Percentiles rank a stretch among this genome's conserved stretches.
These are phyloP conservation scores for Mycena metata DNA, from an alignment of 768 basidiomycete genomes.

Conservation along the genomic window DNA sequence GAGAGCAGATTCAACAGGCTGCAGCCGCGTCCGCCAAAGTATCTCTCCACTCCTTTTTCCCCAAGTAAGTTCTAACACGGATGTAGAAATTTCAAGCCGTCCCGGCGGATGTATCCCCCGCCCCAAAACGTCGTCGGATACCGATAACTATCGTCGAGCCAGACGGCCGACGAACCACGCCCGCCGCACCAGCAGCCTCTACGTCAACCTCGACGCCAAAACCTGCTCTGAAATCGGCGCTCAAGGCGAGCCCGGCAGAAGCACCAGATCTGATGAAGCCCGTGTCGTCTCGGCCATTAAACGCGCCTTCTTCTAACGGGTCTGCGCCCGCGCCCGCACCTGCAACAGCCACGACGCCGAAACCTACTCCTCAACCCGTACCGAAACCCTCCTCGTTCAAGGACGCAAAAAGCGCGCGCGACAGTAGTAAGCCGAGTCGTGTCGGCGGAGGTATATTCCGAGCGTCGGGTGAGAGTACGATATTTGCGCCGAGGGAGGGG, in stretches of 20 bases:
- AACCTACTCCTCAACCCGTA: conserved; percentile 13
- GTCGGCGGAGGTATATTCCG: conserved; percentile 77
- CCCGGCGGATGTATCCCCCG: conserved; percentile 31
- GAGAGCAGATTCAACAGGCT: conserved; percentile 52
- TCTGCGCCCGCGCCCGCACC: conserved; percentile 10
- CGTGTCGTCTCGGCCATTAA: conserved; percentile 54
- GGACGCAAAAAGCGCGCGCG: conserved; percentile 71
- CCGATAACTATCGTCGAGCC: conserved; percentile 50
- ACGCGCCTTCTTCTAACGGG: conserved; percentile 14
- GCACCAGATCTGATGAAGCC: conserved; percentile 50
- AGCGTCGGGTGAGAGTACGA: conserved; percentile 68
- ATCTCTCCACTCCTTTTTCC: conserved; percentile 17
- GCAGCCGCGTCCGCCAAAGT: conserved; percentile 49
- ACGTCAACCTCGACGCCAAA: conserved; percentile 22
- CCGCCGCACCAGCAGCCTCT: conserved; percentile 20
- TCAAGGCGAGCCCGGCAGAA: conserved; percentile 18
- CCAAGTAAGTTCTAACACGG: background rate
- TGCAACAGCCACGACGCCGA: conserved; percentile 6
- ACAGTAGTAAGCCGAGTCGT: conserved; percentile 57
- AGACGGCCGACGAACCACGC: conserved; percentile 30
- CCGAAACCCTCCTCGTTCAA: conserved; percentile 60
- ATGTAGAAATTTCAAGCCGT: conserved; percentile 46
- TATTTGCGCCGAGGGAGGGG: conserved; percentile 59
- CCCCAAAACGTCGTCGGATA: conserved; percentile 66
- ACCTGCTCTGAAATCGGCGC: conserved; percentile 5